Evolutionary conservation across 148 eudicot genomes (phyloP).

Genomic region (Euryodendron excelsum): DNA sequence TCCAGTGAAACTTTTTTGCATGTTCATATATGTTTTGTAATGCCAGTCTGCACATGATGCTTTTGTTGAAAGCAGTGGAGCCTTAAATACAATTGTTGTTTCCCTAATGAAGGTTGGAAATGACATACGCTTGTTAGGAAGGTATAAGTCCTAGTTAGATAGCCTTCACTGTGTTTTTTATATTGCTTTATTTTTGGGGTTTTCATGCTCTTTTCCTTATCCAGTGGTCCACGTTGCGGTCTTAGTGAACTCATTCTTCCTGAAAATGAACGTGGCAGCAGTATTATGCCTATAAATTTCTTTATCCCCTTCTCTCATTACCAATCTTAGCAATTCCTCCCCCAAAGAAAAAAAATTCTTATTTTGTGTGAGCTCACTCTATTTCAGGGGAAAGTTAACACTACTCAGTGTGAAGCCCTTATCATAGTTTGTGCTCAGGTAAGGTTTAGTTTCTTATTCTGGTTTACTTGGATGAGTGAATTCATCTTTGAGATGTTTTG

Average conservation of each 20-base stretch:
- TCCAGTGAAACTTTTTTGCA: background rate
- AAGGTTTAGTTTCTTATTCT: slow-evolving; percentile 14
- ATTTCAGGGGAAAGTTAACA: slow-evolving; percentile 89
- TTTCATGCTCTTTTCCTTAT: slow-evolving; percentile 21
- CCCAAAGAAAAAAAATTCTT: background rate
- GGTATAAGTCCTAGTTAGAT: slow-evolving; percentile 41
- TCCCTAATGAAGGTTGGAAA: slow-evolving; percentile 97
- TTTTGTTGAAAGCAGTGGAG: slow-evolving; percentile 92
- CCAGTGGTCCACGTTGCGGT: slow-evolving; percentile 98
- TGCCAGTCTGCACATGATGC: slow-evolving; percentile 97
- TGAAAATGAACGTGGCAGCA: slow-evolving; percentile 99
- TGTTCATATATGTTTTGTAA: slow-evolving; percentile 6
- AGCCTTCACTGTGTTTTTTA: background rate
- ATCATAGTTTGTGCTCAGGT: slow-evolving; percentile 99
- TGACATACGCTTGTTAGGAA: slow-evolving; percentile 93
- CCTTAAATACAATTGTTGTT: slow-evolving; percentile 80
- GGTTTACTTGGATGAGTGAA: background rate
- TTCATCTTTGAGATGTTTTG: background rate
- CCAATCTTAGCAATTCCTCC: background rate
- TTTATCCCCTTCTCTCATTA: slow-evolving; percentile 8
- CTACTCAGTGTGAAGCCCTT: slow-evolving; percentile 99
- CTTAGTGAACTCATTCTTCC: slow-evolving; percentile 97
- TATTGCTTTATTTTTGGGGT: slow-evolving; percentile 4
- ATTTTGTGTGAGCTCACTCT: slow-evolving; percentile 1
- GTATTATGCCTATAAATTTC: slow-evolving; percentile 90